Conservation (phyloP, 2,329 filamentous ascomycete species). For the Cytospora chrysosperma region DNA sequence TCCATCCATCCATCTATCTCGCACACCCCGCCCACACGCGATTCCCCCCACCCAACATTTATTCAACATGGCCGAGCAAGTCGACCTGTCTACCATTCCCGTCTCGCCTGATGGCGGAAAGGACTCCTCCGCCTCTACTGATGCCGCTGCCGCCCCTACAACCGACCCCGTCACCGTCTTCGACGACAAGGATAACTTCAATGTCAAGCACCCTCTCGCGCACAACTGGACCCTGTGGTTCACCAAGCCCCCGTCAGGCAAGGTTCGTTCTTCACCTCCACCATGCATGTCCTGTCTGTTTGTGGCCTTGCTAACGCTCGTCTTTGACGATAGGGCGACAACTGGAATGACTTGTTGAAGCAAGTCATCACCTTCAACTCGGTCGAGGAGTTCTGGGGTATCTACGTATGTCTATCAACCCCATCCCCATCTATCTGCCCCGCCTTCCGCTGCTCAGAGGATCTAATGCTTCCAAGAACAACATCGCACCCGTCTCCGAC, state of each 20-base stretch:
- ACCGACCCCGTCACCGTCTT: constrained; percentile 85
- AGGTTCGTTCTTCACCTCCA: constrained; percentile 55
- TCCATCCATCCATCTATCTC: no score
- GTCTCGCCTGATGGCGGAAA: constrained; percentile 64
- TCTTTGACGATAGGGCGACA: constrained; percentile 69
- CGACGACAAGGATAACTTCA: constrained; percentile 98
- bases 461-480: constrained; percentile 66
- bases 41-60: not conserved
- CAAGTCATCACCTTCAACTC: constrained; percentile 98
- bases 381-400: constrained; percentile 99
- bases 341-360: constrained; percentile 98
- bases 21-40: not conserved
- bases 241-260: constrained; percentile 94
- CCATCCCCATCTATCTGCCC: not conserved
- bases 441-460: constrained; percentile 7
- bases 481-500: constrained; percentile 94
- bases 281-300: constrained; percentile 23
- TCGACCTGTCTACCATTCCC: constrained; percentile 67
- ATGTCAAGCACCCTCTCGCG: constrained; percentile 97
- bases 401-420: constrained; percentile 71
- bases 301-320: constrained; percentile 27
- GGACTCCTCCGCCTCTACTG: constrained; percentile 48
- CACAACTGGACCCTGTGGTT: constrained; percentile 99
- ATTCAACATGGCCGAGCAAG: constrained; percentile 50
- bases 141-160: constrained; percentile 44